Evolutionary conservation across 2,329 filamentous ascomycete species (phyloP).

Genomic region (Xylaria hypoxylon): DNA sequence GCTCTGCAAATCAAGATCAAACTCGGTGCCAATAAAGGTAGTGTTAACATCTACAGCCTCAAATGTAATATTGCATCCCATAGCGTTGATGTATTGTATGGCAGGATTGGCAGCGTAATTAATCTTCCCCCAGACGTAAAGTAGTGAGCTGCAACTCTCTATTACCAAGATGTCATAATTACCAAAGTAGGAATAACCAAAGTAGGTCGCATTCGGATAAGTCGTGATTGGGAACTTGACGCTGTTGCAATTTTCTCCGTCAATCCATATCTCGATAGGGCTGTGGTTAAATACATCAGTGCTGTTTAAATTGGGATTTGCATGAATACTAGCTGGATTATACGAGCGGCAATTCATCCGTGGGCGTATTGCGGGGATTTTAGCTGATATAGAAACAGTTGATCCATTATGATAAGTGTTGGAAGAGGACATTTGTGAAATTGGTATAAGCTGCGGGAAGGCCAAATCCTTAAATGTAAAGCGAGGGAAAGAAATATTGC

Average conservation of each 20-base stretch:
- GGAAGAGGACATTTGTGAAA: background rate
- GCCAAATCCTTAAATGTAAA: constrained; percentile 18
- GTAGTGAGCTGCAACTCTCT: too few relatives aligned
- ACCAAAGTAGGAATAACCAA: too few relatives aligned
- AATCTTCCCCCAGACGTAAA: constrained; percentile 20
- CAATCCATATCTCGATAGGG: background rate
- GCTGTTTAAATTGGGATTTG: background rate
- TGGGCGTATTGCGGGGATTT: constrained; percentile 1
- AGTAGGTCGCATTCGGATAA: constrained; percentile 6
- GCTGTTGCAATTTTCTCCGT: background rate
- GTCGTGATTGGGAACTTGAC: too few relatives aligned
- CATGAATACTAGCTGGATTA: background rate
- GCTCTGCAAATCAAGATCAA: background rate
- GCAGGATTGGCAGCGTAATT: background rate
- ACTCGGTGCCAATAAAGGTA: background rate
- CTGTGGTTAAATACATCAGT: background rate
- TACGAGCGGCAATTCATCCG: constrained; percentile 1
- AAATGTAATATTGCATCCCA: background rate
- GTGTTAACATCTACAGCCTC: constrained; percentile 4
- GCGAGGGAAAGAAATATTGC: constrained; percentile 20
- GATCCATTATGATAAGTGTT: background rate
- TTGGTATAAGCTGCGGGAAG: background rate
- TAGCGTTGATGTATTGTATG: background rate
- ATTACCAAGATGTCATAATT: too few relatives aligned
- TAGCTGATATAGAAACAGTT: constrained; percentile 2